These are phyloP conservation scores for Danielozyma ontarioensis DNA, from an alignment of 805 yeast genomes.

Conservation along the genomic window DNA sequence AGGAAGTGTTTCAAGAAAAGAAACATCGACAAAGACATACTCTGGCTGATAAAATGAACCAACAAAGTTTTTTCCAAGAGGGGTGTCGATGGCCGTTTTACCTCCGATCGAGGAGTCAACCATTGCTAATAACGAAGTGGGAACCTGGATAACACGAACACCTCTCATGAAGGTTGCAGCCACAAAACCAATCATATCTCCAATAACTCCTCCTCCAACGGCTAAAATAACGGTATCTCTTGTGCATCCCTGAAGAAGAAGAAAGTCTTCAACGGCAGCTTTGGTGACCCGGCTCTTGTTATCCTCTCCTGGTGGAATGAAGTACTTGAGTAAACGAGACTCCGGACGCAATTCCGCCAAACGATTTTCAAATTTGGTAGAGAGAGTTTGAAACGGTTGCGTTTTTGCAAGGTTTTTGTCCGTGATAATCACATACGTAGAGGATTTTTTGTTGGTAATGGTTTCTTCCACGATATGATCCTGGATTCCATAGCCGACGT, in stretches of 20 bases:
- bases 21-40: constrained; percentile 81
- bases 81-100: constrained; percentile 96
- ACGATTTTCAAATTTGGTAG: constrained; percentile 34
- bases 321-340: constrained; percentile 66
- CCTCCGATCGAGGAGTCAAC: constrained; percentile 98
- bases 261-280: constrained; percentile 87
- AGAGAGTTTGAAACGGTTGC: constrained; percentile 51
- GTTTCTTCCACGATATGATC: constrained; percentile 69
- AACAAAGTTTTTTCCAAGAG: constrained; percentile 88
- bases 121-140: constrained; percentile 92
- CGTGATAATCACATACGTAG: constrained; percentile 88
- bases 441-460: constrained; percentile 59
- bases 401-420: constrained; percentile 73
- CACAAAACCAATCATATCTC: constrained; percentile 97
- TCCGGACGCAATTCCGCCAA: constrained; percentile 37
- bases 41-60: constrained; percentile 98
- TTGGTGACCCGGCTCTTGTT: constrained; percentile 85
- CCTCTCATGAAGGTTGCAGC: constrained; percentile 99
- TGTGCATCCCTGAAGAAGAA: constrained; percentile 81
- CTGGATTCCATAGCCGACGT: constrained; percentile 81
- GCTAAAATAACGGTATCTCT: constrained; percentile 94
- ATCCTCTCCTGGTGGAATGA: constrained; percentile 89
- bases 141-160: constrained; percentile 87
- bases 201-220: constrained; percentile 97
- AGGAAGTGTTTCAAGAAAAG: constrained; percentile 83